A percentile compares a stretch with the other conserved stretches of the same genome.
Conservation (phyloP, 116 monocot species). For the Papilionanthe hybrid region DNA sequence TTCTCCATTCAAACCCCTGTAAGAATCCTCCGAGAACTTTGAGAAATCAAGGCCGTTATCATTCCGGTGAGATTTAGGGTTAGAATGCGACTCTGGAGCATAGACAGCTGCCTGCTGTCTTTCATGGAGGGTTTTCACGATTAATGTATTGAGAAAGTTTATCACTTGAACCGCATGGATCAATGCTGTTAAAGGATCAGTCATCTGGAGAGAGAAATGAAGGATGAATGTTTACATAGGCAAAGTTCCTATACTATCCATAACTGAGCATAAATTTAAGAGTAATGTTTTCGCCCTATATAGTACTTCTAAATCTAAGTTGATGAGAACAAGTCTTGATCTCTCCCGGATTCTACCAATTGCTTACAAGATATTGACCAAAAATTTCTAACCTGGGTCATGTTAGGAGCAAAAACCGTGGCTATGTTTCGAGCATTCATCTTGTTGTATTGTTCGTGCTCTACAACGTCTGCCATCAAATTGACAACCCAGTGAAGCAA, state of each 20-base stretch:
- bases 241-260: too few species aligned
- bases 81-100: slow-evolving; percentile 10
- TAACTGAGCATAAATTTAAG: not conserved
- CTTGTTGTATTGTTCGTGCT: slow-evolving; percentile 61
- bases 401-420: slow-evolving; percentile 81
- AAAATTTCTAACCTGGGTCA: slow-evolving; percentile 55
- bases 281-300: not conserved
- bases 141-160: slow-evolving; percentile 77
- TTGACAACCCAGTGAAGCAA: slow-evolving; percentile 76
- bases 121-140: slow-evolving; percentile 51
- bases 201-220: slow-evolving; percentile 50
- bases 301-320: not conserved
- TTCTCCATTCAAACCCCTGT: not conserved
- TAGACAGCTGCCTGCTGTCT: slow-evolving; percentile 31
- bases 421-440: slow-evolving; percentile 85
- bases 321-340: not conserved
- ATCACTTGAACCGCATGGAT: slow-evolving; percentile 86
- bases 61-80: slow-evolving; percentile 24
- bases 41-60: slow-evolving; percentile 18
- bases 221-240: not conserved
- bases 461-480: slow-evolving; percentile 80
- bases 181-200: slow-evolving; percentile 73
- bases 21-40: slow-evolving; percentile 16
- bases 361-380: slow-evolving; percentile 14
- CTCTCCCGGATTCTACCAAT: not conserved